Conservation (phyloP, 176 grass and related monocot species). For the Ampelocalamus luodianensis region DNA sequence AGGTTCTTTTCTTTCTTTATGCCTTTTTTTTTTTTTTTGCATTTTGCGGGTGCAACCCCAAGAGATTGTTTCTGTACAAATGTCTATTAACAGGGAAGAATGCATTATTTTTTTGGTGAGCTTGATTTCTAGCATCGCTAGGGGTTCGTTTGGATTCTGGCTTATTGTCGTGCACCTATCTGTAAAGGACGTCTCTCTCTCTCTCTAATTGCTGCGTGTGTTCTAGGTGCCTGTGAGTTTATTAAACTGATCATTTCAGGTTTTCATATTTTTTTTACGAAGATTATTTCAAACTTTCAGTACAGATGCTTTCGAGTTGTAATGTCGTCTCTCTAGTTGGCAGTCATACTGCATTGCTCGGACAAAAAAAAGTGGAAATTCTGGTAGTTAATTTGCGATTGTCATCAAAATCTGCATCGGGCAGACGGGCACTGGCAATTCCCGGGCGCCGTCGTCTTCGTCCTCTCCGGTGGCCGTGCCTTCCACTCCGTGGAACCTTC, state of each 20-base stretch:
- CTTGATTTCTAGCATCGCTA: constrained; percentile 24
- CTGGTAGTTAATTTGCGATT: neutral
- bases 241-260: neutral
- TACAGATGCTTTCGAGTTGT: neutral
- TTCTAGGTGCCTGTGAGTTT: neutral
- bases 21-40: constrained; percentile 32
- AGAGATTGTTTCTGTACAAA: constrained; percentile 51
- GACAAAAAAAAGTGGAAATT: no score
- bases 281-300: neutral
- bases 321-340: neutral
- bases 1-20: constrained; percentile 34
- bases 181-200: neutral
- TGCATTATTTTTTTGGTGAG: constrained; percentile 41
- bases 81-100: constrained; percentile 44
- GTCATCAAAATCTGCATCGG: neutral
- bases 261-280: neutral
- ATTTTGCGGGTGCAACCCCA: constrained; percentile 42
- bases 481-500: neutral
- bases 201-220: neutral
- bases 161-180: neutral
- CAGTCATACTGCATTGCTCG: neutral
- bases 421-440: neutral
- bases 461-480: neutral
- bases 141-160: neutral
- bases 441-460: neutral